Conservation (phyloP, 2,329 filamentous ascomycete species). For the Ophiocordyceps camponoti-floridani region DNA sequence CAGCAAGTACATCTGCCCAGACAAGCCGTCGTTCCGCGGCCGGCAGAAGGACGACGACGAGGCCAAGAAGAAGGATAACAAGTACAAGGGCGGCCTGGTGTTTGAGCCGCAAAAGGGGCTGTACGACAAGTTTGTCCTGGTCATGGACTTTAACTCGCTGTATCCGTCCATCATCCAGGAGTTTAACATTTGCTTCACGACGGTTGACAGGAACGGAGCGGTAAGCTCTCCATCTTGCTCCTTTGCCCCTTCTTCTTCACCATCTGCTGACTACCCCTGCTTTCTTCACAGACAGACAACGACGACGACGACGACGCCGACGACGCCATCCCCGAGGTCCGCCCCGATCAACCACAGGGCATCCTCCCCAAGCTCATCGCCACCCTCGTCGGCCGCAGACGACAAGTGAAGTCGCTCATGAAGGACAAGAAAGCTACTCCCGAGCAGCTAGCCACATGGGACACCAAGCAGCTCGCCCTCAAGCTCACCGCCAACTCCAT, state of each 20-base stretch:
- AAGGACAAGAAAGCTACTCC: slow-evolving; percentile 75
- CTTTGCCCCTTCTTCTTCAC: background rate
- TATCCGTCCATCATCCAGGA: slow-evolving; percentile 99
- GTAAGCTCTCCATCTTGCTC: slow-evolving; percentile 26
- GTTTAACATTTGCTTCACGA: slow-evolving; percentile 99
- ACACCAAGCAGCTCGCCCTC: slow-evolving; percentile 91
- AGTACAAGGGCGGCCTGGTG: slow-evolving; percentile 89
- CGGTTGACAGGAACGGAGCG: slow-evolving; percentile 60
- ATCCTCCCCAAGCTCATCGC: slow-evolving; percentile 83
- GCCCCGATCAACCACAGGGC: slow-evolving; percentile 58
- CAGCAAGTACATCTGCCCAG: slow-evolving; percentile 95
- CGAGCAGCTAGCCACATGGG: slow-evolving; percentile 85
- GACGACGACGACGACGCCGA: slow-evolving; percentile 41
- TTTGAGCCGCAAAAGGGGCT: slow-evolving; percentile 96
- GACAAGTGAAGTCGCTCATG: slow-evolving; percentile 92
- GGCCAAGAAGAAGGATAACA: slow-evolving; percentile 91
- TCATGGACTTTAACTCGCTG: slow-evolving; percentile 99
- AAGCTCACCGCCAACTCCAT: slow-evolving; percentile 98
- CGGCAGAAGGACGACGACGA: slow-evolving; percentile 52
- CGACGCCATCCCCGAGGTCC: slow-evolving; percentile 77
- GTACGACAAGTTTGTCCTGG: slow-evolving; percentile 94
- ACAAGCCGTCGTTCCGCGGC: slow-evolving; percentile 71
- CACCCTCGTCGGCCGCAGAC: slow-evolving; percentile 73
- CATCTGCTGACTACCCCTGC: too few species aligned
- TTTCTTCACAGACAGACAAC: too few species aligned